These are phyloP conservation scores for Eugenia klotzschiana DNA, from an alignment of 441 rosid species.

Conservation along the genomic window DNA sequence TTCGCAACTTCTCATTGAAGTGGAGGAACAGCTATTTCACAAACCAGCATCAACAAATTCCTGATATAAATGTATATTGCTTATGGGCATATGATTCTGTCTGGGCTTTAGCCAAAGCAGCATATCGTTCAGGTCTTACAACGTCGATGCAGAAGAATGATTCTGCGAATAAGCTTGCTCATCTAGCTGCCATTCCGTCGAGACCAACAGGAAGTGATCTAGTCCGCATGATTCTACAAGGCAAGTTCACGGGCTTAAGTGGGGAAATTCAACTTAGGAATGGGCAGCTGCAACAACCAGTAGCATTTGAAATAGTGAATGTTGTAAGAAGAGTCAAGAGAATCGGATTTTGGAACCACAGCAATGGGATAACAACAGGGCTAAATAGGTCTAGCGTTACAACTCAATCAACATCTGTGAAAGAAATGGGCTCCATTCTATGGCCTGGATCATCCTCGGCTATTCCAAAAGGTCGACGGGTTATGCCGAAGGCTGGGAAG, in stretches of 20 bases:
- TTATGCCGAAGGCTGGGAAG: not conserved
- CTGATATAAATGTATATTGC: accelerated
- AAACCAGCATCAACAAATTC: not conserved
- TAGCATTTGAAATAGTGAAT: not conserved
- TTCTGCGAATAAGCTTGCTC: not conserved
- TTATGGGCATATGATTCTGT: not conserved
- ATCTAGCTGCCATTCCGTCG: not conserved
- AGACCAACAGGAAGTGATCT: not conserved
- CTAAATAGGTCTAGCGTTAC: not conserved
- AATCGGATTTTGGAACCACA: not conserved
- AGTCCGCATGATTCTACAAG: not conserved
- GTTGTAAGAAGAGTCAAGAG: not conserved
- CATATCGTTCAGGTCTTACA: not conserved
- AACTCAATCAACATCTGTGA: not conserved
- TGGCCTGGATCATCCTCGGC: not conserved
- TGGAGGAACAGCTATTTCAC: not conserved
- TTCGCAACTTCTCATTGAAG: not conserved
- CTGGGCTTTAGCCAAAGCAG: not conserved
- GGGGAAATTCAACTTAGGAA: not conserved
- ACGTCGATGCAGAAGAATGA: not conserved
- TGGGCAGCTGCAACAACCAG: not conserved
- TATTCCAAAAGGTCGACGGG: not conserved
- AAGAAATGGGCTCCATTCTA: not conserved
- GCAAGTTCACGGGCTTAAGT: not conserved
- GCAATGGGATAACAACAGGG: not conserved